These are phyloP conservation scores for Ceratocystis smalleyi DNA, from an alignment of 2,329 filamentous ascomycete species.

Conservation along the genomic window DNA sequence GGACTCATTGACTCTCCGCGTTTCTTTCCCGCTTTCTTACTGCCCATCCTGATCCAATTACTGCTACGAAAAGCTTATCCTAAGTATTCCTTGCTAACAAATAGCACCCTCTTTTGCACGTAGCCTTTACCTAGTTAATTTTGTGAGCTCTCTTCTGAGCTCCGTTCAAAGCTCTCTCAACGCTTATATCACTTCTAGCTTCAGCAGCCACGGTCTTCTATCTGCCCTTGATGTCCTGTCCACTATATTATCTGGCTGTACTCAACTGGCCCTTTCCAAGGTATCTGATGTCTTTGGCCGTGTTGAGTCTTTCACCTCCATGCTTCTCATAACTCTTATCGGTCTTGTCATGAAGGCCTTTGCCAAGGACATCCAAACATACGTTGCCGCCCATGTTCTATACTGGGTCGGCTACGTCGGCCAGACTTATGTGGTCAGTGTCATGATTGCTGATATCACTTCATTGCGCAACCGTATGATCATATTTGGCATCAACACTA, in stretches of 20 bases:
- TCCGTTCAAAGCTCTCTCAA: conserved; percentile 34
- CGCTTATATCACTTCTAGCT: conserved; percentile 51
- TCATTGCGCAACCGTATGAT: conserved; percentile 30
- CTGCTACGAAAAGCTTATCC: too few species aligned
- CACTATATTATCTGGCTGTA: conserved; percentile 27
- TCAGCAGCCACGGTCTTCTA: conserved; percentile 49
- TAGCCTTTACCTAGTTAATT: conserved; percentile 28
- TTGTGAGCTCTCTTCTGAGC: conserved; percentile 26
- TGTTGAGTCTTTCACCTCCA: conserved; percentile 30
- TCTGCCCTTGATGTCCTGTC: conserved; percentile 50
- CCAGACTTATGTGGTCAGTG: conserved; percentile 27
- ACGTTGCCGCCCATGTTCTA: conserved; percentile 46
- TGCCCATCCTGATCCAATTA: too few species aligned
- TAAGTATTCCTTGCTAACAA: not conserved
- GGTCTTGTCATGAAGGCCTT: conserved; percentile 49
- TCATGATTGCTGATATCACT: conserved; percentile 32
- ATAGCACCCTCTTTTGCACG: not conserved
- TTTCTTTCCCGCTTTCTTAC: not conserved
- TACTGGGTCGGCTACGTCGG: conserved; percentile 43
- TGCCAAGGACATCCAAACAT: conserved; percentile 41
- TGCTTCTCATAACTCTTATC: conserved; percentile 32
- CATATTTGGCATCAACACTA: conserved; percentile 29
- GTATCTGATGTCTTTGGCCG: conserved; percentile 36
- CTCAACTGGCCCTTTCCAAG: conserved; percentile 31
- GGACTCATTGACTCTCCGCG: not conserved